Evolutionary conservation across 1,139 yeast genomes (phyloP).

Genomic region (Pneumocystis oryctolagi): DNA sequence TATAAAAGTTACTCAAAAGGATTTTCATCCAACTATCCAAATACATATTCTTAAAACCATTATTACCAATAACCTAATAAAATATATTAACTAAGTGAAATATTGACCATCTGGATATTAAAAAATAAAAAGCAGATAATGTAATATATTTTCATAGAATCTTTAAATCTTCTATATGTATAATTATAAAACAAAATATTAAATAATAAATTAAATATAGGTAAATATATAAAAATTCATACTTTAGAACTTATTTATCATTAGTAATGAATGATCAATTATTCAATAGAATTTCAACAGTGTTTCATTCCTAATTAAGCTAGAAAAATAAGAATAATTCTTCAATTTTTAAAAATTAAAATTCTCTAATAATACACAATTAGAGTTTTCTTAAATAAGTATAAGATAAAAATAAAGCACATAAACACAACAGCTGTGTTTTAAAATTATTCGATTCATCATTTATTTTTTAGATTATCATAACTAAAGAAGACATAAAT

Average conservation of each 20-base stretch:
- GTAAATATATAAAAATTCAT: background rate
- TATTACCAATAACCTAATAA: background rate
- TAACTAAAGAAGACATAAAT: background rate
- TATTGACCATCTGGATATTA: background rate
- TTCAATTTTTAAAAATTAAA: background rate
- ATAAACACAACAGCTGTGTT: no score
- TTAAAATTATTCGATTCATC: no score
- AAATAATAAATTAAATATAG: background rate
- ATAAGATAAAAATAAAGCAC: no score
- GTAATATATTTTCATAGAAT: background rate
- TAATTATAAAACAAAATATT: background rate
- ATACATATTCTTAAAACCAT: background rate
- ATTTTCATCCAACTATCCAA: background rate
- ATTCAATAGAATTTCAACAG: background rate
- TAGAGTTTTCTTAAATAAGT: no score
- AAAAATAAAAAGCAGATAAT: background rate
- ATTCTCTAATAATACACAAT: background rate
- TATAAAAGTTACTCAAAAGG: background rate
- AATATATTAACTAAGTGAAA: background rate
- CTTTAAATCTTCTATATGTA: background rate
- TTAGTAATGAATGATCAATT: background rate
- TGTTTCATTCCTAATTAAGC: background rate
- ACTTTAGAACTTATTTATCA: background rate
- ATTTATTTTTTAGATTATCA: background rate
- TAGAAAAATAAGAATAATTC: background rate